phyloP scores from a whole-genome alignment of 352 stramenopile genomes.

The Phytophthora multivora region DNA sequence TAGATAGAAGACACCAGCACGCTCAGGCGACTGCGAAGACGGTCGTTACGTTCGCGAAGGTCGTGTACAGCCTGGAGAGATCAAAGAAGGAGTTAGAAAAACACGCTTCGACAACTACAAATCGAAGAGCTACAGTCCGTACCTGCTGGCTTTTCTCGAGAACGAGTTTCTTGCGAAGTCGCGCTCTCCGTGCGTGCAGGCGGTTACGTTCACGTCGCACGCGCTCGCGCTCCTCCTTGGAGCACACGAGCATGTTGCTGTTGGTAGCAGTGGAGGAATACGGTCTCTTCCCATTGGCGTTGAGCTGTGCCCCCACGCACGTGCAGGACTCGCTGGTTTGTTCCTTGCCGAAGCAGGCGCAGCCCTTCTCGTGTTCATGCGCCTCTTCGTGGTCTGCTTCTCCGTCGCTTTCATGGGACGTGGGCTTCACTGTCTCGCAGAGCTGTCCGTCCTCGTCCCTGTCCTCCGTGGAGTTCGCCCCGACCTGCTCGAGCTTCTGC shows the following conservation, averaged over 20 bases:
- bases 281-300: slow-evolving; percentile 49
- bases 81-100: slow-evolving; percentile 11
- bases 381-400: slow-evolving; percentile 42
- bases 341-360: slow-evolving; percentile 42
- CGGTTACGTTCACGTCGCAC: slow-evolving; percentile 77
- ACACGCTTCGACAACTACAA: not conserved
- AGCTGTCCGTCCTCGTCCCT: slow-evolving; percentile 37
- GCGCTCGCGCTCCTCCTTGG: slow-evolving; percentile 75
- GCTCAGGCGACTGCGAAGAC: slow-evolving; percentile 58
- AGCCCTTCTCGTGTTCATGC: slow-evolving; percentile 53
- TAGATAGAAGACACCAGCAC: slow-evolving; percentile 74
- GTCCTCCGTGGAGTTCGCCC: slow-evolving; percentile 45
- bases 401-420: slow-evolving; percentile 41
- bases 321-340: slow-evolving; percentile 24
- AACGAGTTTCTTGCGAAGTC: slow-evolving; percentile 82
- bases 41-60: slow-evolving; percentile 65
- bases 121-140: not conserved
- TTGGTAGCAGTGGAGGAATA: slow-evolving; percentile 29
- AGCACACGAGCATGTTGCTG: slow-evolving; percentile 42
- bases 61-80: slow-evolving; percentile 57
- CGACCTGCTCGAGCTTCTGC: slow-evolving; percentile 58
- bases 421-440: slow-evolving; percentile 22
- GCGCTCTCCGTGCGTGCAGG: slow-evolving; percentile 71
- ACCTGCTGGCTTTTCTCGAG: slow-evolving; percentile 81
- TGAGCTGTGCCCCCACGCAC: slow-evolving; percentile 32